Base-by-base conservation (phyloP, 2,329 filamentous ascomycete species). In the Huntiella decipiens region DNA sequence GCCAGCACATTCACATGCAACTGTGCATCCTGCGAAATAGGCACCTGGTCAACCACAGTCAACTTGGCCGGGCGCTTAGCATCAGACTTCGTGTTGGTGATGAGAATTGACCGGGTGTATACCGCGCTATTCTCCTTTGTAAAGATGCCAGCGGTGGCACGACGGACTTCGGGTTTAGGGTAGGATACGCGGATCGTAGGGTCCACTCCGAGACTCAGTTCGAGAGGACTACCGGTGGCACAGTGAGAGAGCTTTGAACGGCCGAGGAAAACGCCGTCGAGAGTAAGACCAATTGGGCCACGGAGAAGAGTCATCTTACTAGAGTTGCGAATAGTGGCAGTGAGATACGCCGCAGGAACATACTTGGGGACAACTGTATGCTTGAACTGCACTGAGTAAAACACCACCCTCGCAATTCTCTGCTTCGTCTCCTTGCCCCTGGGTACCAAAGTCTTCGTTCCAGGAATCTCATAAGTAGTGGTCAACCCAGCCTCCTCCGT, bases 231-330 rank as follows among this genome's bases (percentile, higher is more conserved):
- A 34, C 71, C 71, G 0, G 71, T 60, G 39, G 65, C 68, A 55
- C 73, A 75, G 28, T 67, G 66, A 2, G 73, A 71, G 32, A 79
- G 60, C 1, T 55, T 61, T 1, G 68, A 66, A 46, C 70, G 70
- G 3, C 75, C 74, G 46, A 79, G 61, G 58, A 79, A 79, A 6
- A 65, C 66, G 3, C 73, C 71, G 54, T 80, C 76, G n/a, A 79
- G 66, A 0, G 71, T 77, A 5, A 79, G 61, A 4, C 73, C 71
- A 0, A 66, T 65, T 1, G 64, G 64, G 4, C 74, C 74, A 43
- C 62, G 61, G 15, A 77, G 66, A 5, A 79, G 61, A 0, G 71
- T 70, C 38, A 76, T 62, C 51, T 65, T 66, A 54, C 67, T 72
- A 12, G 57, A 61, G 56, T 79, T 79, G 43, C 63, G 64, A 36